These are phyloP conservation scores for Cladosporium sp. DNA, from an alignment of 2,329 filamentous ascomycete genomes.

Conservation along the genomic window DNA sequence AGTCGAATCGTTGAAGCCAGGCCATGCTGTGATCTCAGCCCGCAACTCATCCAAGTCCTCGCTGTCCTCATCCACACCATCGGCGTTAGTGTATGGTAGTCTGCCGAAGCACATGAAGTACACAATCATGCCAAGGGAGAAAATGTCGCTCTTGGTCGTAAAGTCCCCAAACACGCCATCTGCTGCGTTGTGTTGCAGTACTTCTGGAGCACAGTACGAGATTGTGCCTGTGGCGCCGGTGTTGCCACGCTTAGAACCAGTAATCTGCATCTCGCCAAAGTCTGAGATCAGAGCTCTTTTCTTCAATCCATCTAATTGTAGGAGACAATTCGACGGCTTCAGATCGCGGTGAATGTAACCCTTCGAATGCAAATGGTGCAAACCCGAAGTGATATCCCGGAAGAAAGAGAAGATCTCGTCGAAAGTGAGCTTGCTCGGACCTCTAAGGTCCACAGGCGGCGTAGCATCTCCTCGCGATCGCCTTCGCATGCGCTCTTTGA, in stretches of 20 bases:
- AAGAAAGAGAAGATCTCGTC: constrained; percentile 98
- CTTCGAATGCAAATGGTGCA: constrained; percentile 84
- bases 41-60: constrained; percentile 86
- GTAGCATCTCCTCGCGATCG: constrained; percentile 77
- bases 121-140: constrained; percentile 95
- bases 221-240: constrained; percentile 95
- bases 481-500: constrained; percentile 84
- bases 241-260: constrained; percentile 77
- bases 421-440: constrained; percentile 64
- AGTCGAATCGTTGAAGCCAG: constrained; percentile 66
- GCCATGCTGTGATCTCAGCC: constrained; percentile 82
- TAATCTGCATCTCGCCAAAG: constrained; percentile 92
- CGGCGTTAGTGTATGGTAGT: constrained; percentile 81
- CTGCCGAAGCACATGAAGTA: constrained; percentile 96
- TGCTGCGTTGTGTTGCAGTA: constrained; percentile 65
- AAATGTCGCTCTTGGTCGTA: constrained; percentile 96
- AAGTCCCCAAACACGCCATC: constrained; percentile 84
- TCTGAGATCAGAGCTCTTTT: constrained; percentile 88
- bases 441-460: constrained; percentile 53
- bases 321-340: constrained; percentile 91
- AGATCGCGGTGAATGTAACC: constrained; percentile 96
- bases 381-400: constrained; percentile 87
- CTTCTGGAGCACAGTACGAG: constrained; percentile 95
- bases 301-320: constrained; percentile 69
- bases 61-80: constrained; percentile 83